Evolutionary conservation across 2,329 filamentous ascomycete genomes (phyloP).

Genomic region (Epicoccum sorghinum): DNA sequence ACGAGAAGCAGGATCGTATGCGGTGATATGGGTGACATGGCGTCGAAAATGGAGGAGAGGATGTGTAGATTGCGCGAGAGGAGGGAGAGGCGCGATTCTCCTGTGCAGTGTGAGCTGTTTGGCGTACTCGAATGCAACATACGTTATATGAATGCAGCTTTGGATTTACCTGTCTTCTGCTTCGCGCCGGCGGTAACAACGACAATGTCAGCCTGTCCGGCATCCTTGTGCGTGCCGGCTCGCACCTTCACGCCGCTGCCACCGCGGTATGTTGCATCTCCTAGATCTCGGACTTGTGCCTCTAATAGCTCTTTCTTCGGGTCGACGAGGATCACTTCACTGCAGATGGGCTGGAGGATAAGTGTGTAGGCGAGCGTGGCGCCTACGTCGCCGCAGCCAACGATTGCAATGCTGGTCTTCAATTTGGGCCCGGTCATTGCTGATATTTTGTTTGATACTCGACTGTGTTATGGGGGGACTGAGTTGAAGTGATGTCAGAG

Average conservation of each 20-base stretch:
- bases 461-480: too few species aligned
- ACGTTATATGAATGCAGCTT: too few species aligned
- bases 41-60: constrained; percentile 54
- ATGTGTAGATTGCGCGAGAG: constrained; percentile 58
- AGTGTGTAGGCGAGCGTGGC: constrained; percentile 59
- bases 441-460: too few species aligned
- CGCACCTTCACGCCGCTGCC: constrained; percentile 53
- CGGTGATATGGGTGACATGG: constrained; percentile 56
- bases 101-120: constrained; percentile 27
- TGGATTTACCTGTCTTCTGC: constrained; percentile 48
- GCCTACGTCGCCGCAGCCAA: constrained; percentile 60
- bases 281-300: constrained; percentile 60
- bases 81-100: constrained; percentile 55
- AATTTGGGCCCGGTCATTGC: constrained; percentile 36
- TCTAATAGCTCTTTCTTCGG: constrained; percentile 54
- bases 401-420: constrained; percentile 54
- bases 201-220: constrained; percentile 60
- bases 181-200: constrained; percentile 63
- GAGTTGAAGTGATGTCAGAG: neutral
- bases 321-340: constrained; percentile 62
- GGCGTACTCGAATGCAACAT: too few species aligned
- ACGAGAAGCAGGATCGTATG: constrained; percentile 59
- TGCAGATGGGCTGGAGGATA: constrained; percentile 57
- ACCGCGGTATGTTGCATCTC: constrained; percentile 57
- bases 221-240: constrained; percentile 55